Evolutionary conservation across 371 early-diverging fungal species (phyloP).

Genomic region (Mucor lusitanicus): DNA sequence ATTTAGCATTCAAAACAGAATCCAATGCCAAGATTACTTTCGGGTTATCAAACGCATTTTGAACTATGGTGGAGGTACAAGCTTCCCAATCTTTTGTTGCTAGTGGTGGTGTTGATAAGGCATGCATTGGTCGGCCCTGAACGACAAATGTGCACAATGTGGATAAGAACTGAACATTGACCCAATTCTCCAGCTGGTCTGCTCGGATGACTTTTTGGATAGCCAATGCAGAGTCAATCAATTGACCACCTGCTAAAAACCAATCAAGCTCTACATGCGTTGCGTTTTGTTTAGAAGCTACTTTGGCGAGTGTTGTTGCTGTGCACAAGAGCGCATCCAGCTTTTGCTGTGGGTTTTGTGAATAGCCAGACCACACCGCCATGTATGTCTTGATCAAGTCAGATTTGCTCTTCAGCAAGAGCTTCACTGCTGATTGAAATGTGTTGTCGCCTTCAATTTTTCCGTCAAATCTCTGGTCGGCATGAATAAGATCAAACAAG

Average conservation of each 20-base stretch:
- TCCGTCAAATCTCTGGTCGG: slow-evolving; percentile 42
- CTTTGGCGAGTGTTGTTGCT: slow-evolving; percentile 16
- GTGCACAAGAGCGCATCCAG: slow-evolving; percentile 20
- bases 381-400: slow-evolving; percentile 35
- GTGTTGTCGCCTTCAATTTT: slow-evolving; percentile 35
- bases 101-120: background rate
- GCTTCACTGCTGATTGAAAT: slow-evolving; percentile 29
- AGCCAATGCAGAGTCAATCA: slow-evolving; percentile 37
- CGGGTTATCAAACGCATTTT: slow-evolving; percentile 25
- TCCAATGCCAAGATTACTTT: slow-evolving; percentile 27
- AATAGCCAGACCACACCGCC: slow-evolving; percentile 18
- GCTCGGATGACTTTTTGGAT: slow-evolving; percentile 17
- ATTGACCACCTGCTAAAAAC: slow-evolving; percentile 39
- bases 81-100: slow-evolving; percentile 11
- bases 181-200: slow-evolving; percentile 8
- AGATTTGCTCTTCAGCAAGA: slow-evolving; percentile 34
- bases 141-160: slow-evolving; percentile 38
- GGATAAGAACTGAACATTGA: slow-evolving; percentile 29
- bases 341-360: background rate
- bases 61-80: slow-evolving; percentile 23
- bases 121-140: slow-evolving; percentile 29
- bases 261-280: slow-evolving; percentile 28
- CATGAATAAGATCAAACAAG: slow-evolving; percentile 31
- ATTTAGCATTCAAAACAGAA: slow-evolving; percentile 22
- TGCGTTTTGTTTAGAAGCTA: slow-evolving; percentile 5